phyloP scores from a whole-genome alignment of 2,329 filamentous ascomycete genomes.

The Hymenoscyphus linearis region DNA sequence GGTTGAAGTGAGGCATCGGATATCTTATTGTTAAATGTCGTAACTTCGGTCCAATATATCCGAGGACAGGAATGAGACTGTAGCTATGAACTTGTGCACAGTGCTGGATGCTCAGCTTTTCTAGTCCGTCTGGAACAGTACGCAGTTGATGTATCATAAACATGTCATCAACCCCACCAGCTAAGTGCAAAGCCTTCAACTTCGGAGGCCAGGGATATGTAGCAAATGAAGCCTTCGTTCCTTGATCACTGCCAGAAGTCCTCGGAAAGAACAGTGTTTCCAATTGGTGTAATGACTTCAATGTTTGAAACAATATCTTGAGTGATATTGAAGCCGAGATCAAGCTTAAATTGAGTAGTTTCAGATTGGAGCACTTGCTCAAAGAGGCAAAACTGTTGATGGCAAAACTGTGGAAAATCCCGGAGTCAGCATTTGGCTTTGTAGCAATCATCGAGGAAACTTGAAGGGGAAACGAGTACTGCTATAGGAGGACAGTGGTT shows the following conservation, averaged over 20 bases:
- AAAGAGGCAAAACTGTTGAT: conserved; percentile 33
- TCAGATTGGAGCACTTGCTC: conserved; percentile 30
- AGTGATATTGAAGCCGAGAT: conserved; percentile 31
- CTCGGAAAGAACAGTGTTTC: conserved; percentile 32
- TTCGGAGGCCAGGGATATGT: conserved; percentile 30
- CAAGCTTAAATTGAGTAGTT: conserved; percentile 29
- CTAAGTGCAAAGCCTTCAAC: conserved; percentile 29
- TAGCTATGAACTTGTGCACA: conserved; percentile 25
- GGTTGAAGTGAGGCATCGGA: conserved; percentile 28
- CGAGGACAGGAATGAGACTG: conserved; percentile 20
- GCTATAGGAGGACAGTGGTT: too few species aligned
- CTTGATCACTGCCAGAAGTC: conserved; percentile 22
- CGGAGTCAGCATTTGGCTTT: too few species aligned
- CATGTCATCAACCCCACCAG: conserved; percentile 29
- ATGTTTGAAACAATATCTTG: conserved; percentile 29
- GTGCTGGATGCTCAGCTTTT: conserved; percentile 30
- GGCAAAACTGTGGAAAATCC: conserved; percentile 19
- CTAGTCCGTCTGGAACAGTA: conserved; percentile 20
- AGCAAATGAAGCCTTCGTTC: conserved; percentile 1
- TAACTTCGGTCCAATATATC: conserved; percentile 24
- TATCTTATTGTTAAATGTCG: conserved; percentile 31
- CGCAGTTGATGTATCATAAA: conserved; percentile 26
- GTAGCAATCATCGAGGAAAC: too few species aligned
- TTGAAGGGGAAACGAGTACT: too few species aligned
- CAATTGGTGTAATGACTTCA: conserved; percentile 26